Evolutionary conservation across 2,329 filamentous ascomycete genomes (phyloP).

Genomic region (Colletotrichum salicis): DNA sequence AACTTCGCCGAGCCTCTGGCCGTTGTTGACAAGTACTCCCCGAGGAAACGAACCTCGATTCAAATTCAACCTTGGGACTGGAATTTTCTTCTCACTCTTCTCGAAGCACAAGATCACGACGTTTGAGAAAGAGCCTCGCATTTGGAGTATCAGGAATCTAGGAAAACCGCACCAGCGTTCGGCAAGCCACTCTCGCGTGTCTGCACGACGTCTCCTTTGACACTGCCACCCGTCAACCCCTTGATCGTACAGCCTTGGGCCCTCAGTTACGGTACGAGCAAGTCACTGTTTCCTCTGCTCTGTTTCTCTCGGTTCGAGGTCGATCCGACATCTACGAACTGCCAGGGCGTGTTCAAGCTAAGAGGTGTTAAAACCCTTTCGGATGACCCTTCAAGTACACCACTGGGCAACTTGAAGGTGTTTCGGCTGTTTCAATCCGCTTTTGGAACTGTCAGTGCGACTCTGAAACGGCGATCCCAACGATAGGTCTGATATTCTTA

Average conservation of each 20-base stretch:
- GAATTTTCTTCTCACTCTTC: slow-evolving; percentile 34
- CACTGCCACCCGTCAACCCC: slow-evolving; percentile 18
- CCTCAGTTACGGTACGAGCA: slow-evolving; percentile 11
- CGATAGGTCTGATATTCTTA: slow-evolving; percentile 45
- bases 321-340: slow-evolving; percentile 37
- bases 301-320: slow-evolving; percentile 38
- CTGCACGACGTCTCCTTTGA: slow-evolving; percentile 18
- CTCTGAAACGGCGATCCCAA: slow-evolving; percentile 52
- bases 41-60: slow-evolving; percentile 38
- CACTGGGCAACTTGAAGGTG: slow-evolving; percentile 46
- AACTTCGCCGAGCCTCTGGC: slow-evolving; percentile 12
- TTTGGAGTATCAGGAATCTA: neutral
- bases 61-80: slow-evolving; percentile 37
- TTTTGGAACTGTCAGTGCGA: slow-evolving; percentile 49
- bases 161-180: slow-evolving; percentile 21
- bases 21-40: slow-evolving; percentile 14
- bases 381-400: slow-evolving; percentile 39
- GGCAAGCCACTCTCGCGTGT: slow-evolving; percentile 13
- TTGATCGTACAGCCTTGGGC: slow-evolving; percentile 25
- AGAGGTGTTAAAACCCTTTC: slow-evolving; percentile 39
- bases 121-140: neutral
- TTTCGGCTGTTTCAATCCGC: slow-evolving; percentile 54
- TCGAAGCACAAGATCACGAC: slow-evolving; percentile 12
- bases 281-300: slow-evolving; percentile 32
- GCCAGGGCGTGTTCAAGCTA: slow-evolving; percentile 37